These are phyloP conservation scores for Leccinum olivaceopallidum DNA, from an alignment of 768 basidiomycete genomes.

Conservation along the genomic window DNA sequence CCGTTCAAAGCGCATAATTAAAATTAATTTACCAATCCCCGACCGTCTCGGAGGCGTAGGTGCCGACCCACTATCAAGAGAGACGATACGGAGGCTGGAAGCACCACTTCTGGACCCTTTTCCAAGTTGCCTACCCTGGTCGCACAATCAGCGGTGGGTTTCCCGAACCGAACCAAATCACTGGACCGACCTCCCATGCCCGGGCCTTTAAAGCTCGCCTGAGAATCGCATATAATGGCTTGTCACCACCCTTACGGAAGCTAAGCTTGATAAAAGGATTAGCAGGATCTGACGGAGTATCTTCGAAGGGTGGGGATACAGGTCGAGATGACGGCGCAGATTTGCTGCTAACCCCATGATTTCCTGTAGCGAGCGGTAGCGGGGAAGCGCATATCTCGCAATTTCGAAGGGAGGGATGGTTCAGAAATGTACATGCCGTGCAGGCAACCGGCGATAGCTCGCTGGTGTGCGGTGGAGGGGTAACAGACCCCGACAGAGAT, in stretches of 20 bases:
- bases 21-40: conserved; percentile 29
- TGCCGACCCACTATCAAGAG: conserved; percentile 20
- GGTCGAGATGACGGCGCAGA: conserved; percentile 71
- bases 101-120: conserved; percentile 20
- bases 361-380: conserved; percentile 42
- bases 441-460: conserved; percentile 55
- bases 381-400: conserved; percentile 90
- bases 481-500: conserved; percentile 19
- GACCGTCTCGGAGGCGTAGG: conserved; percentile 22
- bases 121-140: conserved; percentile 34
- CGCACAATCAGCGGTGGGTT: conserved; percentile 1
- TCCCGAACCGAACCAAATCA: neutral
- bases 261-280: conserved; percentile 73
- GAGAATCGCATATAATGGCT: conserved; percentile 74
- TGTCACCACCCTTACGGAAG: conserved; percentile 91
- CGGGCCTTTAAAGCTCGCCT: conserved; percentile 69
- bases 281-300: conserved; percentile 28
- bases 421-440: conserved; percentile 89
- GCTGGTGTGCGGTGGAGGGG: conserved; percentile 24
- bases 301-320: conserved; percentile 43
- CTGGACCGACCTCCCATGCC: conserved; percentile 65
- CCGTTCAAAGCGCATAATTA: neutral
- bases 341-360: conserved; percentile 38
- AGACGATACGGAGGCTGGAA: conserved; percentile 21
- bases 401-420: conserved; percentile 65